A percentile compares a stretch with the other conserved stretches of the same genome.
Evolutionary conservation across 202 grass and related monocot genomes (phyloP).

Genomic region (Panicum hallii): DNA sequence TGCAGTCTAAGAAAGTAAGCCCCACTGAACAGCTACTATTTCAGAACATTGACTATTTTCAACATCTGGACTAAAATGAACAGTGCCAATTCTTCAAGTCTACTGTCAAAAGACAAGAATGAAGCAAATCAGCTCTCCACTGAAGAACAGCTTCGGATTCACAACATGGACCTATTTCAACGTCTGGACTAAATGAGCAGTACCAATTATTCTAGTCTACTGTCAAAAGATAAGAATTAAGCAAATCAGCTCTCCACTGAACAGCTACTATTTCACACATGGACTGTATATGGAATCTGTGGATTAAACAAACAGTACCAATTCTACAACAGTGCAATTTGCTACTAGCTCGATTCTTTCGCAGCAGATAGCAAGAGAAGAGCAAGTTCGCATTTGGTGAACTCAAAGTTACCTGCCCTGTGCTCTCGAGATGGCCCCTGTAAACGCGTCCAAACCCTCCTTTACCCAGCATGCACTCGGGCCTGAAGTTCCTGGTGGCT

Average conservation of each 20-base stretch:
- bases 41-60: not conserved
- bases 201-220: not conserved
- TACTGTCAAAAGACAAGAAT: slow-evolving; percentile 12
- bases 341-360: not conserved
- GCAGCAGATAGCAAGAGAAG: slow-evolving; percentile 15
- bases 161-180: slow-evolving; percentile 4
- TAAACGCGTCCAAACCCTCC: slow-evolving; percentile 94
- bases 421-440: slow-evolving; percentile 76
- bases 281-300: not conserved
- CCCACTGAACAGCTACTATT: slow-evolving; percentile 6
- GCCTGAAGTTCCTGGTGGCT: slow-evolving; percentile 84
- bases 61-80: slow-evolving; percentile 9
- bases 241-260: slow-evolving; percentile 1
- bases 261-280: slow-evolving; percentile 18
- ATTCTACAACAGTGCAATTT: slow-evolving; percentile 23
- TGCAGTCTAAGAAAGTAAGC: not conserved
- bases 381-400: not conserved
- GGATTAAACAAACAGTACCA: slow-evolving; percentile 6
- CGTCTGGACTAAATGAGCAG: slow-evolving; percentile 23
- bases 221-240: slow-evolving; percentile 20
- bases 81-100: not conserved
- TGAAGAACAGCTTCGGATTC: slow-evolving; percentile 27
- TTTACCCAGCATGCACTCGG: slow-evolving; percentile 86
- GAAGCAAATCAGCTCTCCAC: not conserved
- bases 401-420: slow-evolving; percentile 69